Evolutionary conservation across 1,284 basidiomycete genomes (phyloP).

Genomic region (Rhodotorula glutinis): DNA sequence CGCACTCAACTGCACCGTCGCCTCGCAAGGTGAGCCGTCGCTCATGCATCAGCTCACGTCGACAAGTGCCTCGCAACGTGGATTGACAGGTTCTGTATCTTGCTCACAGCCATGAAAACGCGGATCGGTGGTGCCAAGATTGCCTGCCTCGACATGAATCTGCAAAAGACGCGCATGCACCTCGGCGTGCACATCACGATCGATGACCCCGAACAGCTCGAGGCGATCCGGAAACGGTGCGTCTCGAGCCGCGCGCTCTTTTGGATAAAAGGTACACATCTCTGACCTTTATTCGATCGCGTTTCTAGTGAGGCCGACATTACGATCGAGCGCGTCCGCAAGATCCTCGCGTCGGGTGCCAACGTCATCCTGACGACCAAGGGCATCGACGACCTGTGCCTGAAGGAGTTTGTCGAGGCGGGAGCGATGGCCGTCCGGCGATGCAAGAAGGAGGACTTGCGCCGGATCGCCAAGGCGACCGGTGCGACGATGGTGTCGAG

Average conservation of each 20-base stretch:
- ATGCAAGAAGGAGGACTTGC: constrained; percentile 95
- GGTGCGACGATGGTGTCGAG: constrained; percentile 91
- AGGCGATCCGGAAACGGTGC: constrained; percentile 89
- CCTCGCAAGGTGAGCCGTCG: constrained; percentile 73
- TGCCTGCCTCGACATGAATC: constrained; percentile 96
- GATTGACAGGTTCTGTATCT: background rate
- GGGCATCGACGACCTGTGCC: constrained; percentile 95
- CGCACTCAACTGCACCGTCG: constrained; percentile 97
- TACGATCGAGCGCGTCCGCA: constrained; percentile 90
- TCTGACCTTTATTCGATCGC: background rate
- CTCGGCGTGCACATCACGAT: constrained; percentile 96
- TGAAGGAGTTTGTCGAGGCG: constrained; percentile 99
- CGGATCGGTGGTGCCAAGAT: constrained; percentile 91
- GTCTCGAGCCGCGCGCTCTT: constrained; percentile 29
- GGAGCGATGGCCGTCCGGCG: constrained; percentile 98
- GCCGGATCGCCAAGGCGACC: constrained; percentile 94
- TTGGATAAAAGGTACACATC: background rate
- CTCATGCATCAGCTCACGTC: too few species aligned
- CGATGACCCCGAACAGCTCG: constrained; percentile 93
- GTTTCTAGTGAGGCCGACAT: constrained; percentile 88
- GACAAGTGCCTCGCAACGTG: too few species aligned
- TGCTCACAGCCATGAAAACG: constrained; percentile 85
- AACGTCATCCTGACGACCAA: constrained; percentile 98
- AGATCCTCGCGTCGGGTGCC: constrained; percentile 92
- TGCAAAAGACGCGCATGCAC: constrained; percentile 98